phyloP scores from a whole-genome alignment of 108 stramenopile species.

The Pseudonitzschia pungens region DNA sequence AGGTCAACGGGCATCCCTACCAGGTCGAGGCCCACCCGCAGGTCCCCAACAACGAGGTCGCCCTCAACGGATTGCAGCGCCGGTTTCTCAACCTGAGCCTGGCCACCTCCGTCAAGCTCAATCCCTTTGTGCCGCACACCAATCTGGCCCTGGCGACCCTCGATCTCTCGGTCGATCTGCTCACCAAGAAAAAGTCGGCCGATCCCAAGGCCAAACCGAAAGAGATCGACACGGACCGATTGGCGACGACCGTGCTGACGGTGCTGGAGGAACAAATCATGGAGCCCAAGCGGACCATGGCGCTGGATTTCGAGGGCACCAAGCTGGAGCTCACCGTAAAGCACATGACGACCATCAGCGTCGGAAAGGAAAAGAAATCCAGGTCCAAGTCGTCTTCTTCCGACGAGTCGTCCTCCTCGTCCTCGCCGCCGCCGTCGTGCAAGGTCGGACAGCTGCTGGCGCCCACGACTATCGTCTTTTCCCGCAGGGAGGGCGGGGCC shows the following conservation, averaged over 20 bases:
- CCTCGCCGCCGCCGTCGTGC: too few relatives aligned
- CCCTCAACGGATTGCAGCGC: conserved; percentile 84
- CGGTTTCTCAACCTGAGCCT: conserved; percentile 65
- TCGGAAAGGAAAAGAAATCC: conserved; percentile 28
- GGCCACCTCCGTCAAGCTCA: conserved; percentile 49
- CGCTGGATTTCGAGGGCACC: conserved; percentile 90
- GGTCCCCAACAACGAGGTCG: conserved; percentile 70
- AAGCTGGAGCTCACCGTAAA: conserved; percentile 70
- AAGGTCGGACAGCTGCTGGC: conserved; percentile 63
- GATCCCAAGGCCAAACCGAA: conserved; percentile 46
- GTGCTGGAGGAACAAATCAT: conserved; percentile 78
- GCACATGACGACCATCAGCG: conserved; percentile 44
- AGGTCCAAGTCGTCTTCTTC: conserved; percentile 7
- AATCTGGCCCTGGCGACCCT: conserved; percentile 64
- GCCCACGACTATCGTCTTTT: conserved; percentile 67
- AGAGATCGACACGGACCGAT: conserved; percentile 81
- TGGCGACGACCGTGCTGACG: conserved; percentile 64
- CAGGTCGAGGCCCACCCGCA: conserved; percentile 63
- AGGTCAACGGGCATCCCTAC: conserved; percentile 71
- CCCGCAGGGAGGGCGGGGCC: conserved; percentile 47
- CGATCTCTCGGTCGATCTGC: conserved; percentile 67
- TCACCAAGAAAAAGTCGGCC: conserved; percentile 60
- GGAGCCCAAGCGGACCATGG: conserved; percentile 69
- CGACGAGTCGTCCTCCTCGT: too few relatives aligned
- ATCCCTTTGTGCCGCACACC: conserved; percentile 55